Percentiles rank a stretch among this genome's conserved stretches.
phyloP scores from a whole-genome alignment of 148 eudicot genomes.

The Diospyros lotus region DNA sequence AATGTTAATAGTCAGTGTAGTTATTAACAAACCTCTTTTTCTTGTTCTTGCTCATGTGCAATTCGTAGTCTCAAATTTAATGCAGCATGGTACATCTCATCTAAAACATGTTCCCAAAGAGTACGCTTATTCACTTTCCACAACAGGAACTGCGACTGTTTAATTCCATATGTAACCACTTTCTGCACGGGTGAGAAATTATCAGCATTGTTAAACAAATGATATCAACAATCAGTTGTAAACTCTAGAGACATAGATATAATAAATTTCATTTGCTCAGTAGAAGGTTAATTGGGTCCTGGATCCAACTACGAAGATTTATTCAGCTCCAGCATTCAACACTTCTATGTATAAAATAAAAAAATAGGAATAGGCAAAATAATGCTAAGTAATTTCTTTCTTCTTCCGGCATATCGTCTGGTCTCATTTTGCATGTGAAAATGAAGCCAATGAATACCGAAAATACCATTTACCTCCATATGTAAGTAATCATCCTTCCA shows the following conservation, averaged over 20 bases:
- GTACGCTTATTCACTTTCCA: slow-evolving; percentile 56
- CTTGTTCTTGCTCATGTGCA: slow-evolving; percentile 55
- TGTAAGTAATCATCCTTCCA: slow-evolving; percentile 81
- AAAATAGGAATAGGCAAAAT: background rate
- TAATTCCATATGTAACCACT: slow-evolving; percentile 33
- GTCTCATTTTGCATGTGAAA: background rate
- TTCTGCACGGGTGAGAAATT: slow-evolving; percentile 38
- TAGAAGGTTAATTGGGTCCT: background rate
- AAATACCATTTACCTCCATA: slow-evolving; percentile 60
- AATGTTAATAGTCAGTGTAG: background rate
- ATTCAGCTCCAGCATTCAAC: background rate
- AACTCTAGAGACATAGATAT: background rate
- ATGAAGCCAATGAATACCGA: background rate
- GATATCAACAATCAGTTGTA: background rate
- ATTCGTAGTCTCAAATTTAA: slow-evolving; percentile 61
- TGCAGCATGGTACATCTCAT: slow-evolving; percentile 88
- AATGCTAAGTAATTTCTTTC: background rate
- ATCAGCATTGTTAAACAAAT: slow-evolving; percentile 4
- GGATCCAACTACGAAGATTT: background rate
- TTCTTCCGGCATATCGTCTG: background rate
- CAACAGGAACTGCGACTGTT: slow-evolving; percentile 31
- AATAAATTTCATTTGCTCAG: background rate
- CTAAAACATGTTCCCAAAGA: slow-evolving; percentile 59
- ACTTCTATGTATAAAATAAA: background rate
- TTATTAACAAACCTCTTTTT: slow-evolving; percentile 51